These are phyloP conservation scores for Ustilago curta DNA, from an alignment of 1,284 basidiomycete species.

Conservation along the genomic window DNA sequence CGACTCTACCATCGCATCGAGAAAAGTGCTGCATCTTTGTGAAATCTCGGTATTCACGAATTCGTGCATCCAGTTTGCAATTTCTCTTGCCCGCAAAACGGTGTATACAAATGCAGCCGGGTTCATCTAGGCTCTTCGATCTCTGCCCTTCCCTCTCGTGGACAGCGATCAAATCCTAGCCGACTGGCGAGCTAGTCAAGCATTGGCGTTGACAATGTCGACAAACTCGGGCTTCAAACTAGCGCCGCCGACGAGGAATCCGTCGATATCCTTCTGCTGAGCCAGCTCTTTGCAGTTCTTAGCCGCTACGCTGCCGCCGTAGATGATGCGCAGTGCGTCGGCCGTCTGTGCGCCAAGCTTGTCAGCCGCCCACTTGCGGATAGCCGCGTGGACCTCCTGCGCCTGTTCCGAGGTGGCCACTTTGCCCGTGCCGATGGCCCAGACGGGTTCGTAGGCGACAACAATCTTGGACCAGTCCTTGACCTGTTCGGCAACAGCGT, in stretches of 20 bases:
- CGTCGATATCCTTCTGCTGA: constrained; percentile 85
- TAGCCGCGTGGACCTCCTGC: constrained; percentile 88
- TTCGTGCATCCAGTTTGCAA: no score
- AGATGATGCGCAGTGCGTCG: constrained; percentile 86
- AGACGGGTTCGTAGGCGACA: constrained; percentile 85
- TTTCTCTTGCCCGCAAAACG: no score
- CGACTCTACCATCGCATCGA: no score
- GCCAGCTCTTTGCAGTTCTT: constrained; percentile 81
- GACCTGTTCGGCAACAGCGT: constrained; percentile 77
- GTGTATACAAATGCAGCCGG: neutral
- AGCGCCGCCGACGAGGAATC: constrained; percentile 98
- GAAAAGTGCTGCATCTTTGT: no score
- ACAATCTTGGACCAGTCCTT: constrained; percentile 91
- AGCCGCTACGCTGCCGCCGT: constrained; percentile 92
- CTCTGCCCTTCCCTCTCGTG: neutral
- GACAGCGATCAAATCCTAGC: constrained; percentile 32
- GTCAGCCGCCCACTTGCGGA: constrained; percentile 81
- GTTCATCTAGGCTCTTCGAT: neutral
- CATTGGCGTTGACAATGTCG: constrained; percentile 82
- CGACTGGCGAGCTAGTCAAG: constrained; percentile 41
- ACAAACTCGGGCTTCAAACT: constrained; percentile 89
- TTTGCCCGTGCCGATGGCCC: constrained; percentile 98
- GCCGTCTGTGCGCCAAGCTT: constrained; percentile 80
- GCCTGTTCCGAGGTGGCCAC: constrained; percentile 90
- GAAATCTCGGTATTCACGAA: no score